Base-by-base conservation (phyloP, 352 stramenopile species). In the Plasmopara muralis region DNA sequence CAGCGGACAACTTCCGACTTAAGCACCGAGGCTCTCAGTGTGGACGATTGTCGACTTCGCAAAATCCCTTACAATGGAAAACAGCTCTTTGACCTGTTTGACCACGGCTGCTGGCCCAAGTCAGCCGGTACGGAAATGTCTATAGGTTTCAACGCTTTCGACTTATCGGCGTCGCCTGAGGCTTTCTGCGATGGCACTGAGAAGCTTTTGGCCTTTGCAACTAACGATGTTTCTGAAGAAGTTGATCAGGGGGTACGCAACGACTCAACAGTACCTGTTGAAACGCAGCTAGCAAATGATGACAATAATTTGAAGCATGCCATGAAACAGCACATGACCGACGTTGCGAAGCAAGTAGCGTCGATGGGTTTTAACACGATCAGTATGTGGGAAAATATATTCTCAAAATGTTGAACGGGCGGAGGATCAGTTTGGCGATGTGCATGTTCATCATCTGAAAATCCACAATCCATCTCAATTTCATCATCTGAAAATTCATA, bases 111-210 rank as follows among this genome's bases (percentile, higher is more conserved):
- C 42, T 64, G 55, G 57, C 46, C 46, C 13, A 44, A 53, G 31
- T 50, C 47, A 25, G 55, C 53, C 9, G 53, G 58, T 7, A 66
- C 58, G 9, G 64, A 69, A 48, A 58, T 67, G 64, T 57, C 63
- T 43, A 38, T 70, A 44, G 57, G 56, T 30, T 71, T 74, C 46
- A 77, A 77, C 52, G 71, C 71, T 13, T 78, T 81, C 37, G 68
- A 78, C 60, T 78, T 72, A 25, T 59, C 48, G 13, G 43, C 50
- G 37, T 72, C 66, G 8, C 71, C 68, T 16, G 71, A 81, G 39
- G 60, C 54, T 6, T 78, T 81, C 16, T 46, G 47, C n/a, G 60
- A 67, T 5, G 53, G 47, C 1, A 13, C 52, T 15, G 33, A 55
- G 5, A n/a, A 67, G 14, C 1, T 14, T 2, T 4, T 55, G 13